Percentiles rank a stretch among this genome's conserved stretches.
phyloP scores from a whole-genome alignment of 1,139 yeast species.

The Hemisphaericaspora xylanilytica region DNA sequence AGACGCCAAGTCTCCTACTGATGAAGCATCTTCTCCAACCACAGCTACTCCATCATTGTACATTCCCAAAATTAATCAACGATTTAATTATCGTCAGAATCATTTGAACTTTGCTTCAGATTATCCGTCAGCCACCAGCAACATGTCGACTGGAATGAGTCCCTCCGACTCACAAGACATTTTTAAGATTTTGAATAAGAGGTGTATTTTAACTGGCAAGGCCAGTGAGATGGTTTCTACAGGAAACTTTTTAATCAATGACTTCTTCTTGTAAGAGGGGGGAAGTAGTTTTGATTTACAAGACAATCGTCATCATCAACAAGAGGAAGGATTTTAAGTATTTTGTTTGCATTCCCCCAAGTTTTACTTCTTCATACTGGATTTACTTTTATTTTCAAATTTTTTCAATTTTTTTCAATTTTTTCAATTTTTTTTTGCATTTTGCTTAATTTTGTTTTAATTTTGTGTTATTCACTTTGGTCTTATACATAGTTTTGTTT shows the following conservation, averaged over 20 bases:
- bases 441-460: no score
- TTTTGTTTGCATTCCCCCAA: no score
- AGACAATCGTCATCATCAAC: no score
- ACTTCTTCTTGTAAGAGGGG: slow-evolving; percentile 44
- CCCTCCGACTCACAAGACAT: slow-evolving; percentile 19
- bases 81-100: slow-evolving; percentile 43
- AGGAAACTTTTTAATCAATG: slow-evolving; percentile 48
- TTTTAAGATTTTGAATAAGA: slow-evolving; percentile 39
- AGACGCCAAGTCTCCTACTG: slow-evolving; percentile 4
- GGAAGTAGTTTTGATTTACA: no score
- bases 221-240: slow-evolving; percentile 57
- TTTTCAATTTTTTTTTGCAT: no score
- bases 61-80: slow-evolving; percentile 27
- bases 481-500: no score
- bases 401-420: no score
- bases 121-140: slow-evolving; percentile 12
- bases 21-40: slow-evolving; percentile 13
- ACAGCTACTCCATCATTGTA: slow-evolving; percentile 20
- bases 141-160: slow-evolving; percentile 1
- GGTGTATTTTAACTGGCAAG: slow-evolving; percentile 48
- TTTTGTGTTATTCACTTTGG: no score
- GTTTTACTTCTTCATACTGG: no score
- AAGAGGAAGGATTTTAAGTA: no score
- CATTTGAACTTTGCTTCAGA: slow-evolving; percentile 40
- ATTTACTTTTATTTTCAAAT: no score